A percentile compares a stretch with the other conserved stretches of the same genome.
phyloP scores from a whole-genome alignment of 2,329 filamentous ascomycete genomes.

The Fusarium euwallaceae region DNA sequence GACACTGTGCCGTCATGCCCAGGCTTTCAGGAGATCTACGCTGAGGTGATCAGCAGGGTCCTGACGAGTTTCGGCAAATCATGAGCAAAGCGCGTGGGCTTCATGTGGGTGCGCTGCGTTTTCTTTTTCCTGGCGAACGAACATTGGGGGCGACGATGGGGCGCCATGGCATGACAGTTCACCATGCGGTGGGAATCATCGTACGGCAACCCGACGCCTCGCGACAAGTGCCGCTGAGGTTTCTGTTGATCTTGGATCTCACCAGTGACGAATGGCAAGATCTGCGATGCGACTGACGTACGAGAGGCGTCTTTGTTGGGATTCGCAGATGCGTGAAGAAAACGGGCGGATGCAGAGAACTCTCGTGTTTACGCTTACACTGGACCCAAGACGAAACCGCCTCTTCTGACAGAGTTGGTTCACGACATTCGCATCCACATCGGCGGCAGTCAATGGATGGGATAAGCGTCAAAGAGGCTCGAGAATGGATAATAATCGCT shows the following conservation, averaged over 20 bases:
- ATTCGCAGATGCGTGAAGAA: conserved; percentile 20
- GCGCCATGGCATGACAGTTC: conserved; percentile 21
- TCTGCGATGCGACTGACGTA: conserved; percentile 39
- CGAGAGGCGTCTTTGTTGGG: conserved; percentile 26
- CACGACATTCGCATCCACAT: conserved; percentile 11
- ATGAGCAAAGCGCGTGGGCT: conserved; percentile 10
- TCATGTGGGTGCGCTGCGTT: conserved; percentile 9
- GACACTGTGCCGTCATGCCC: conserved; percentile 20
- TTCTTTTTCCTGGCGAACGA: conserved; percentile 7
- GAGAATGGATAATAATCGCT: conserved; percentile 33
- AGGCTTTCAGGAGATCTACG: conserved; percentile 28
- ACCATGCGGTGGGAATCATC: conserved; percentile 15
- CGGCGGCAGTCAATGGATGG: neutral
- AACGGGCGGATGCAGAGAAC: conserved; percentile 20
- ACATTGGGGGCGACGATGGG: conserved; percentile 16
- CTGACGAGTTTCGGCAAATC: conserved; percentile 29
- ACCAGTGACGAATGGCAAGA: conserved; percentile 15
- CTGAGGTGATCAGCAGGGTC: conserved; percentile 43
- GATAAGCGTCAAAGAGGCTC: neutral
- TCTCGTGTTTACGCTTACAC: neutral
- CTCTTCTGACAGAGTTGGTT: conserved; percentile 8
- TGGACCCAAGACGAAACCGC: neutral
- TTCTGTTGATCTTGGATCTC: neutral
- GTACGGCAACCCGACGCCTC: conserved; percentile 17
- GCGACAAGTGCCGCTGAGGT: conserved; percentile 15